A percentile compares a stretch with the other conserved stretches of the same genome.
phyloP scores from a whole-genome alignment of 306 rosid genomes.

The Vigna radiata region DNA sequence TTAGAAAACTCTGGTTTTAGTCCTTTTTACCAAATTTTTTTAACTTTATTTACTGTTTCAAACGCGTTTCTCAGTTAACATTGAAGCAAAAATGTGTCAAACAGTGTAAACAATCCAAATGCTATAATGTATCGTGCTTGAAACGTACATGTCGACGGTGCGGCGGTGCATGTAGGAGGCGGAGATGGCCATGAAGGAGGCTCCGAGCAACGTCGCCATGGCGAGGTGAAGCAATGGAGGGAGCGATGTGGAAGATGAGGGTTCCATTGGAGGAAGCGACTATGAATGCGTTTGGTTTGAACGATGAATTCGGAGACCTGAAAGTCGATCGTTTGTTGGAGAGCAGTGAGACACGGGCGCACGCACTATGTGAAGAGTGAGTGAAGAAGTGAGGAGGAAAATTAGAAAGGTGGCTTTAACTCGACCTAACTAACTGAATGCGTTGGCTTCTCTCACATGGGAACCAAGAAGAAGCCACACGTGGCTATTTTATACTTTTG shows the following conservation, averaged over 20 bases:
- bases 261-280: conserved; percentile 42
- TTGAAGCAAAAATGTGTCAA: too few species aligned
- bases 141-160: conserved; percentile 77
- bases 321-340: neutral
- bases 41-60: too few species aligned
- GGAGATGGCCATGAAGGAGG: conserved; percentile 80
- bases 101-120: too few species aligned
- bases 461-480: neutral
- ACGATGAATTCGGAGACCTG: neutral
- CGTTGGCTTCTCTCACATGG: conserved; percentile 3
- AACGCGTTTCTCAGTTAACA: too few species aligned
- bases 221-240: conserved; percentile 67
- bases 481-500: neutral
- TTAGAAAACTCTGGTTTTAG: too few species aligned
- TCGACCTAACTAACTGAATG: neutral
- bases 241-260: conserved; percentile 52
- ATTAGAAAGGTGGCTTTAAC: neutral
- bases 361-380: neutral
- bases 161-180: conserved; percentile 88
- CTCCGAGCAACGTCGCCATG: conserved; percentile 79
- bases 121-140: too few species aligned
- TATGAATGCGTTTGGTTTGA: conserved; percentile 4
- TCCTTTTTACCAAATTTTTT: too few species aligned
- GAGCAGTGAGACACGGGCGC: neutral
- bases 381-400: neutral